phyloP scores from a whole-genome alignment of 2,329 filamentous ascomycete species.

The Plectosphaerella sp. region DNA sequence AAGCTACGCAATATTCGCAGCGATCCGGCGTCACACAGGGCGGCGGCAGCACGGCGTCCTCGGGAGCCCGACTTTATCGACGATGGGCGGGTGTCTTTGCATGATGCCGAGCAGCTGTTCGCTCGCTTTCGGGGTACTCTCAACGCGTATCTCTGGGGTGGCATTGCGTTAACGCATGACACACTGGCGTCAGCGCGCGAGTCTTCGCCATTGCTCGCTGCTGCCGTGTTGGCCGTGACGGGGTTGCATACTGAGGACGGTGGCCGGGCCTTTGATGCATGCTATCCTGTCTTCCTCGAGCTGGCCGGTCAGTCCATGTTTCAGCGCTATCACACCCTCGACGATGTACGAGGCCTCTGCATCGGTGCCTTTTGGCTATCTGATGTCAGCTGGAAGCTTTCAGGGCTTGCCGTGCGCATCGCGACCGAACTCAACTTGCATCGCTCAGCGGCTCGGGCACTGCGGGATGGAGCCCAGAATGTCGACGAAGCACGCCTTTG shows the following conservation, averaged over 20 bases:
- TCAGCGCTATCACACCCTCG: constrained; percentile 45
- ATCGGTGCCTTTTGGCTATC: constrained; percentile 62
- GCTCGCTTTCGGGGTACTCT: constrained; percentile 20
- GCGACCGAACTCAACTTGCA: constrained; percentile 54
- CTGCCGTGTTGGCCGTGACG: constrained; percentile 26
- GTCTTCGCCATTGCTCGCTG: constrained; percentile 22
- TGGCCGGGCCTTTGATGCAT: constrained; percentile 47
- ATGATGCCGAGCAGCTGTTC: constrained; percentile 22
- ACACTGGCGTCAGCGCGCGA: constrained; percentile 19
- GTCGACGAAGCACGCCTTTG: constrained; percentile 55
- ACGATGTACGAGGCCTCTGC: constrained; percentile 56
- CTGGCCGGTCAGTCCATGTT: constrained; percentile 55
- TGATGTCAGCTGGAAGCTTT: constrained; percentile 52
- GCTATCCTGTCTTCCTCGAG: constrained; percentile 53
- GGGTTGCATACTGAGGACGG: constrained; percentile 22
- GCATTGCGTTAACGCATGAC: constrained; percentile 22
- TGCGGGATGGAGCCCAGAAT: constrained; percentile 35
- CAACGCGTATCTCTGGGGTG: constrained; percentile 27
- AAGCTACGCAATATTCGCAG: constrained; percentile 26
- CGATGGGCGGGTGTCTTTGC: constrained; percentile 18
- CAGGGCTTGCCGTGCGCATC: constrained; percentile 53
- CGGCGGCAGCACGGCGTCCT: not conserved
- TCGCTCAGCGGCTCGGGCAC: constrained; percentile 45
- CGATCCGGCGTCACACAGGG: constrained; percentile 15
- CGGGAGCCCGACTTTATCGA: constrained; percentile 22